Evolutionary conservation across 441 rosid genomes (phyloP).

Genomic region (Hura crepitans): DNA sequence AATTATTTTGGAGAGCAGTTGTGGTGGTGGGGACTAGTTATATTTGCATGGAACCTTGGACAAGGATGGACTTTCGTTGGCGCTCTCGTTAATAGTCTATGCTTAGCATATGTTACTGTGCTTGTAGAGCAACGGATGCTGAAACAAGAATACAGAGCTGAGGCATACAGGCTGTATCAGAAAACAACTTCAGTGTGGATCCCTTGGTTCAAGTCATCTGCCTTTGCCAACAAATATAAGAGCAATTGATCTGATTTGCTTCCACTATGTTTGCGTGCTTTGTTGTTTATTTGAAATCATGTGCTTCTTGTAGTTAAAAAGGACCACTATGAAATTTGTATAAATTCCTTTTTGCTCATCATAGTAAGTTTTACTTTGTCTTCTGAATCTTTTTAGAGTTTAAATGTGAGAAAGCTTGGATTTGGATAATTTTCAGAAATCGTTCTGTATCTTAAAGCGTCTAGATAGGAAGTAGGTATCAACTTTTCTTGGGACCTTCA

Average conservation of each 20-base stretch:
- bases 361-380: neutral
- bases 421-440: neutral
- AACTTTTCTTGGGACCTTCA: neutral
- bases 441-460: neutral
- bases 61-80: slow-evolving; percentile 77
- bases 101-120: slow-evolving; percentile 72
- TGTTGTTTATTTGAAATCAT: neutral
- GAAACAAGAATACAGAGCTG: slow-evolving; percentile 69
- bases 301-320: slow-evolving; percentile 13
- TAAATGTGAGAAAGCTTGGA: neutral
- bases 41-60: slow-evolving; percentile 84
- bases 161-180: slow-evolving; percentile 78
- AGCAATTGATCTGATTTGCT: slow-evolving; percentile 20
- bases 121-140: slow-evolving; percentile 82
- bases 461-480: neutral
- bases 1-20: slow-evolving; percentile 93
- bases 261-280: slow-evolving; percentile 10
- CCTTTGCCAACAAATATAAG: slow-evolving; percentile 46
- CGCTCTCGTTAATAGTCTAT: slow-evolving; percentile 56
- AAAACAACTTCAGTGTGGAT: slow-evolving; percentile 85
- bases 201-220: slow-evolving; percentile 83
- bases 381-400: neutral
- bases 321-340: slow-evolving; percentile 12
- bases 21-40: slow-evolving; percentile 96
- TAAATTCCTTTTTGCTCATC: slow-evolving; percentile 6